These are phyloP conservation scores for Debaryomycetaceae sp. DNA, from an alignment of 1,139 yeast genomes.

Conservation along the genomic window DNA sequence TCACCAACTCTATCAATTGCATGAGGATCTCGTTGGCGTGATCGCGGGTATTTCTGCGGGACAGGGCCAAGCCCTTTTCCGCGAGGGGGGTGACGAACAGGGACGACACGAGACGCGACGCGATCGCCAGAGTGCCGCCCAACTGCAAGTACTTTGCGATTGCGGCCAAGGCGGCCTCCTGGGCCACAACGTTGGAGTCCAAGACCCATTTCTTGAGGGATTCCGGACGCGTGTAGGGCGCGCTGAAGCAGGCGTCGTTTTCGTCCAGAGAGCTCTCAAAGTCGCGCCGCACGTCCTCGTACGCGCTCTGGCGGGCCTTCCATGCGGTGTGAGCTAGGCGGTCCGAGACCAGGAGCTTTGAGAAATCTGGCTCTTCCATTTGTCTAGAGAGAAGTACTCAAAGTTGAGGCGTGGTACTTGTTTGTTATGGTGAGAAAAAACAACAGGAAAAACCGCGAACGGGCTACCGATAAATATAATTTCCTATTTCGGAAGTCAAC, in stretches of 20 bases:
- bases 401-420: conserved; percentile 7
- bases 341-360: conserved; percentile 54
- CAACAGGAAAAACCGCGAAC: no score
- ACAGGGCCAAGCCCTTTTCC: conserved; percentile 72
- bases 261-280: conserved; percentile 49
- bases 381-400: no score
- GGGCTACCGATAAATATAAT: no score
- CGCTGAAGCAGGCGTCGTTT: conserved; percentile 41
- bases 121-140: conserved; percentile 37
- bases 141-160: conserved; percentile 45
- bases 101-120: conserved; percentile 23
- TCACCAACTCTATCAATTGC: conserved; percentile 49
- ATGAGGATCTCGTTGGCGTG: conserved; percentile 54
- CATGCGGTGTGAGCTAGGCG: conserved; percentile 68
- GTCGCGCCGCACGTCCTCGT: conserved; percentile 48
- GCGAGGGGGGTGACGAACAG: conserved; percentile 49
- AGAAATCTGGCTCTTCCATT: conserved; percentile 46
- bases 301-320: conserved; percentile 81
- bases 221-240: conserved; percentile 39
- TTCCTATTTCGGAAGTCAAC: no score
- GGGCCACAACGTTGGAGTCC: conserved; percentile 88
- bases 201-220: conserved; percentile 45
- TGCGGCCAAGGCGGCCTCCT: conserved; percentile 64
- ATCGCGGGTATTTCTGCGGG: conserved; percentile 66
- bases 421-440: background rate